phyloP scores from a whole-genome alignment of 176 grass and related monocot genomes.

The Calamus simplicifolius region DNA sequence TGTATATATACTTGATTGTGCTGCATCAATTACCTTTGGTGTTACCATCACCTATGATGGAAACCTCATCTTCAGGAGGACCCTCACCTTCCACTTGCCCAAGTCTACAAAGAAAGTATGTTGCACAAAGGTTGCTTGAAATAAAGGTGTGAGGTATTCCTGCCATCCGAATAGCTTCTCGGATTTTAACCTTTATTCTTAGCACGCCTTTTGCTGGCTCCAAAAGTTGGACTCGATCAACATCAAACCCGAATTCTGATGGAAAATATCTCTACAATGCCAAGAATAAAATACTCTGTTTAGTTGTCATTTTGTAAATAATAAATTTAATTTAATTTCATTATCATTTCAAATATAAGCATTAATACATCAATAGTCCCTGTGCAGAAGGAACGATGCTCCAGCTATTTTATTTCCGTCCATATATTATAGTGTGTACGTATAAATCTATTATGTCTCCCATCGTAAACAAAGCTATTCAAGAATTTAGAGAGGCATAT shows the following conservation, averaged over 20 bases:
- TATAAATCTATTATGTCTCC: no score
- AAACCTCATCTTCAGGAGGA: conserved; percentile 7
- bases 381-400: no score
- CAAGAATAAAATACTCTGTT: no score
- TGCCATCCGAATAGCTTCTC: background rate
- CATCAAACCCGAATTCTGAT: background rate
- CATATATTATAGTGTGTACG: no score
- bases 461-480: no score
- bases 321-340: no score
- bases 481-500: no score
- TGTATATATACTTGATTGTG: no score
- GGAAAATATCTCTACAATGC: background rate
- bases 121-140: background rate
- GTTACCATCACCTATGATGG: conserved; percentile 33
- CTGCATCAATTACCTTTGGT: conserved; percentile 27
- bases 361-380: no score
- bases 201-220: background rate
- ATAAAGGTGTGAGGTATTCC: background rate
- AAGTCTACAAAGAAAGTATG: background rate
- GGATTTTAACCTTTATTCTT: background rate
- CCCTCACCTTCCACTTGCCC: background rate
- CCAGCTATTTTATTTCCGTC: no score
- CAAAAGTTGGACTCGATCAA: background rate
- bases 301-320: no score
- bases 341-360: no score